A percentile compares a stretch with the other conserved stretches of the same genome.
Conservation (phyloP, 2,329 filamentous ascomycete genomes). For the Monilinia fructigena region DNA sequence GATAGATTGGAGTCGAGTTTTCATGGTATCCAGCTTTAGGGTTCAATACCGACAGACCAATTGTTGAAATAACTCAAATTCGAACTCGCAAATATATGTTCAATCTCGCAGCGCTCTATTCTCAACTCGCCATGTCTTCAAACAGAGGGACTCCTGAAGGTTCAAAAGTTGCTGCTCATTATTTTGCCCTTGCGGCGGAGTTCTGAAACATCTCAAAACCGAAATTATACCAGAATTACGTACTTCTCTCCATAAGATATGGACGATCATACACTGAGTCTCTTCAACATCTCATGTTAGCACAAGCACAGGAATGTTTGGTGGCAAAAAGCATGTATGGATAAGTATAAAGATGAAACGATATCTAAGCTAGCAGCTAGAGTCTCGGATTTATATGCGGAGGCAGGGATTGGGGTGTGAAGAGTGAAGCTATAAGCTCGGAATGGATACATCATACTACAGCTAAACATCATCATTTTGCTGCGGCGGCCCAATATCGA, state of each 20-base stretch:
- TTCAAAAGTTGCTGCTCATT: constrained; percentile 82
- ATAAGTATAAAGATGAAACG: constrained; percentile 85
- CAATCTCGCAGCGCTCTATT: constrained; percentile 91
- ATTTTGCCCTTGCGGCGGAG: constrained; percentile 83
- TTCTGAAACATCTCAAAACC: constrained; percentile 74
- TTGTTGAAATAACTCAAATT: constrained; percentile 67
- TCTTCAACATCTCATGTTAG: constrained; percentile 78
- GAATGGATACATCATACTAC: constrained; percentile 98
- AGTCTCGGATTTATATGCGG: constrained; percentile 86
- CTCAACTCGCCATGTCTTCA: constrained; percentile 79
- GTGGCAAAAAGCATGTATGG: constrained; percentile 96
- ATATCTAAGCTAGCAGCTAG: constrained; percentile 89
- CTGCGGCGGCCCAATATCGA: constrained; percentile 88
- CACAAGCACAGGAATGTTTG: constrained; percentile 94
- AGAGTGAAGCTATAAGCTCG: constrained; percentile 84
- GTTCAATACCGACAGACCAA: constrained; percentile 77
- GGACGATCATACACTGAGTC: constrained; percentile 81
- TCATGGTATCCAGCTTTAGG: constrained; percentile 93
- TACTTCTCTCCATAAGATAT: constrained; percentile 86
- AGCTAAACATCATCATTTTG: constrained; percentile 96
- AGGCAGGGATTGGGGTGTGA: constrained; percentile 83
- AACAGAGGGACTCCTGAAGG: constrained; percentile 78
- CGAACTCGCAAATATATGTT: constrained; percentile 92
- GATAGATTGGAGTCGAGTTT: constrained; percentile 86
- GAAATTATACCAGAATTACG: constrained; percentile 79